A percentile compares a stretch with the other conserved stretches of the same genome.
Evolutionary conservation across 257 asterid species (phyloP).

Genomic region (Schizonepeta tenuifolia): DNA sequence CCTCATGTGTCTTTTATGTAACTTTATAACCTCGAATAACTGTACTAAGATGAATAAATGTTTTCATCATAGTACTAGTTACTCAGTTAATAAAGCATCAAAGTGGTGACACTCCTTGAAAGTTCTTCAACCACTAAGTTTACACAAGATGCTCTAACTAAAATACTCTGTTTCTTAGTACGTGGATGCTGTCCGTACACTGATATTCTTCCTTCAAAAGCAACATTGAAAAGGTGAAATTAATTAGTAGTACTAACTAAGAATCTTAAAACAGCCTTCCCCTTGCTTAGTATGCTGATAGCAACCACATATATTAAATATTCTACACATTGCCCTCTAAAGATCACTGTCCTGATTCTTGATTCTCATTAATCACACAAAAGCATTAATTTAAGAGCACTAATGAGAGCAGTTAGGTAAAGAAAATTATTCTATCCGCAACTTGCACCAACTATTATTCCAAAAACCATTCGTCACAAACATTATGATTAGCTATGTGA

Average conservation of each 20-base stretch:
- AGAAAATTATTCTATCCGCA: conserved; percentile 14
- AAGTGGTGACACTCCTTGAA: background rate
- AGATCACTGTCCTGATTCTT: conserved; percentile 15
- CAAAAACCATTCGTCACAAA: conserved; percentile 1
- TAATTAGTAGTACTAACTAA: background rate
- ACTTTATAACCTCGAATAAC: background rate
- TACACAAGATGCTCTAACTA: conserved; percentile 9
- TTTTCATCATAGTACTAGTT: background rate
- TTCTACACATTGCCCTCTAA: conserved; percentile 17
- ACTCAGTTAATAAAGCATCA: background rate
- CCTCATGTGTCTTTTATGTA: background rate
- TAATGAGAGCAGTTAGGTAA: conserved; percentile 24
- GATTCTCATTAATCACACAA: conserved; percentile 18
- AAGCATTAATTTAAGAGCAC: conserved; percentile 31
- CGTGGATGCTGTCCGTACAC: background rate
- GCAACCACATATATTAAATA: conserved; percentile 24
- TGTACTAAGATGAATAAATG: background rate
- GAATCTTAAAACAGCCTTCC: background rate
- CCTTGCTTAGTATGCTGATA: background rate
- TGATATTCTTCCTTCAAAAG: conserved; percentile 29
- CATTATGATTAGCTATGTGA: background rate
- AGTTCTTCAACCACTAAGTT: background rate
- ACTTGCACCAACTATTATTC: conserved; percentile 23
- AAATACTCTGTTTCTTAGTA: background rate
- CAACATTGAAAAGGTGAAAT: background rate